A percentile compares a stretch with the other conserved stretches of the same genome.
Evolutionary conservation across 2,329 filamentous ascomycete species (phyloP).

Genomic region (Chaetomiaceae sp.): DNA sequence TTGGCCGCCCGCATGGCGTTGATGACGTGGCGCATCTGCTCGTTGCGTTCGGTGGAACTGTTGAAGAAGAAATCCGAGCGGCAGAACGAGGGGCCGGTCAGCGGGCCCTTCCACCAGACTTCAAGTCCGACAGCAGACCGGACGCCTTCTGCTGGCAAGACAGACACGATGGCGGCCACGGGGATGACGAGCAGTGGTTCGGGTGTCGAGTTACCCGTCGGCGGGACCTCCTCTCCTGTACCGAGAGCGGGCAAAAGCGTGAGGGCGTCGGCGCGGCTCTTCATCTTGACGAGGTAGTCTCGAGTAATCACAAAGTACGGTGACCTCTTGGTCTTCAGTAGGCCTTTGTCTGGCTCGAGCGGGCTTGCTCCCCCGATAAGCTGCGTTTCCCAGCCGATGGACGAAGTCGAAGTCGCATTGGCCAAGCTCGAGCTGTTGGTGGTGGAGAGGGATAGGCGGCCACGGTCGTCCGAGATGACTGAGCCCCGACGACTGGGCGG

Average conservation of each 20-base stretch:
- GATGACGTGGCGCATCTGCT: slow-evolving; percentile 43
- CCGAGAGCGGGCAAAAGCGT: slow-evolving; percentile 41
- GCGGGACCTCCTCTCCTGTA: slow-evolving; percentile 20
- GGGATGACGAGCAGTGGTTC: slow-evolving; percentile 40
- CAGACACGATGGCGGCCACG: slow-evolving; percentile 44
- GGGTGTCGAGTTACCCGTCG: slow-evolving; percentile 25
- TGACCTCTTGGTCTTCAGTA: slow-evolving; percentile 39
- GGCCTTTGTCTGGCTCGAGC: slow-evolving; percentile 44
- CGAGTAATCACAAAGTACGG: slow-evolving; percentile 49
- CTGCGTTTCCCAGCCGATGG: slow-evolving; percentile 31
- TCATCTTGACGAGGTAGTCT: slow-evolving; percentile 45
- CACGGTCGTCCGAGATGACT: slow-evolving; percentile 26
- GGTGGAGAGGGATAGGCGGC: slow-evolving; percentile 23
- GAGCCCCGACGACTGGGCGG: slow-evolving; percentile 27
- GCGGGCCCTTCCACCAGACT: slow-evolving; percentile 47
- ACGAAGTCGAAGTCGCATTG: slow-evolving; percentile 22
- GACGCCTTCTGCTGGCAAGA: slow-evolving; percentile 45
- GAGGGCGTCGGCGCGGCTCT: slow-evolving; percentile 41
- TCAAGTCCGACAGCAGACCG: slow-evolving; percentile 47
- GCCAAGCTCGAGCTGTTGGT: slow-evolving; percentile 23
- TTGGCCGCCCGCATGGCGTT: slow-evolving; percentile 29
- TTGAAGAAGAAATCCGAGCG: slow-evolving; percentile 46
- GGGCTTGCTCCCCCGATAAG: slow-evolving; percentile 34
- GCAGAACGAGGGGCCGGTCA: slow-evolving; percentile 39
- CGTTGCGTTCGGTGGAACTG: slow-evolving; percentile 43